phyloP scores from a whole-genome alignment of 2,329 filamentous ascomycete genomes.

The Beauveria sp. region DNA sequence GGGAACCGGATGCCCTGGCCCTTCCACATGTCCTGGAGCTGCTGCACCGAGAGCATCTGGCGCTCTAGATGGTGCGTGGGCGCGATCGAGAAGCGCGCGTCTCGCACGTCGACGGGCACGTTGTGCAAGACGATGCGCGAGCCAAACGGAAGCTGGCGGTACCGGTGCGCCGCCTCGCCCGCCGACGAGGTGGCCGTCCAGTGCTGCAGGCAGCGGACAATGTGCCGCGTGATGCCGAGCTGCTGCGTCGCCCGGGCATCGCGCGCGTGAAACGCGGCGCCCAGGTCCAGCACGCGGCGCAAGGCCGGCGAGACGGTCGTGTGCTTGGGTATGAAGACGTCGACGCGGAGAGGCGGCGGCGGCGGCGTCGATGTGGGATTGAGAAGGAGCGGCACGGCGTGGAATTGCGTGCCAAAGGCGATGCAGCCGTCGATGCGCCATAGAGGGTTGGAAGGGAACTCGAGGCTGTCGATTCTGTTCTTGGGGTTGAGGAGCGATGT shows the following conservation, averaged over 20 bases:
- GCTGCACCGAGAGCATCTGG: constrained; percentile 38
- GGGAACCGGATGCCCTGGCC: constrained; percentile 31
- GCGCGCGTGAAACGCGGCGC: constrained; percentile 45
- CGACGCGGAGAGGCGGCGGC: constrained; percentile 45
- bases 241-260: constrained; percentile 38
- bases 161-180: constrained; percentile 25
- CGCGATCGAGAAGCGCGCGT: constrained; percentile 39
- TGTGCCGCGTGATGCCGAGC: constrained; percentile 45
- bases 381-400: constrained; percentile 46
- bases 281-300: constrained; percentile 36
- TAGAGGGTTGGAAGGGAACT: constrained; percentile 32
- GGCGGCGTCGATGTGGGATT: constrained; percentile 3
- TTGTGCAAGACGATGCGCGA: constrained; percentile 48
- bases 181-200: constrained; percentile 33
- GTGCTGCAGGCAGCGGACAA: constrained; percentile 45
- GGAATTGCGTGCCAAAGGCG: constrained; percentile 50
- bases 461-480: constrained; percentile 52
- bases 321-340: constrained; percentile 49
- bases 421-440: constrained; percentile 55
- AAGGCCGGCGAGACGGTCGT: constrained; percentile 26
- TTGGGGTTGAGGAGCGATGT: constrained; percentile 49
- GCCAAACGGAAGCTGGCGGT: constrained; percentile 46
- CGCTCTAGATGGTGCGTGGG: constrained; percentile 46
- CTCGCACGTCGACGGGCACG: constrained; percentile 38
- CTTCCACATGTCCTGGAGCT: constrained; percentile 38